These are phyloP conservation scores for Candida cerambycidarum DNA, from an alignment of 805 yeast genomes.

Conservation along the genomic window DNA sequence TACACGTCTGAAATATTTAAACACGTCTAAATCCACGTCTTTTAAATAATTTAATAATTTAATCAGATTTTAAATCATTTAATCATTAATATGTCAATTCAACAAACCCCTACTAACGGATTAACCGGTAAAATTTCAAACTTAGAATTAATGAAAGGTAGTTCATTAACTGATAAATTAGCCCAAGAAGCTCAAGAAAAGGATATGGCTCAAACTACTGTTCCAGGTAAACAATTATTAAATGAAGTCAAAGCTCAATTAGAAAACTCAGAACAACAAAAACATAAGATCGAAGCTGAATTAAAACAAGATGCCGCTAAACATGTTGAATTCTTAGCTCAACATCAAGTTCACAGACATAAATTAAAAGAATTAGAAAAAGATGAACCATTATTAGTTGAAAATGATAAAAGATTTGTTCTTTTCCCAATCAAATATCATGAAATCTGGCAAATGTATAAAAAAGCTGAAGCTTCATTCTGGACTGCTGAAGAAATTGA, in stretches of 20 bases:
- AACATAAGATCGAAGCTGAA: slow-evolving; percentile 16
- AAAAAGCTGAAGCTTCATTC: slow-evolving; percentile 98
- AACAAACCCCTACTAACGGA: slow-evolving; percentile 61
- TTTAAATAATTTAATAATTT: not conserved
- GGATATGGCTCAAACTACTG: slow-evolving; percentile 27
- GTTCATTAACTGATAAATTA: slow-evolving; percentile 41
- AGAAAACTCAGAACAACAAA: slow-evolving; percentile 16
- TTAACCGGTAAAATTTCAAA: slow-evolving; percentile 44
- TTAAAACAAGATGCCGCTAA: slow-evolving; percentile 25
- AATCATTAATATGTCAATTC: slow-evolving; percentile 40
- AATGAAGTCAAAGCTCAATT: slow-evolving; percentile 10
- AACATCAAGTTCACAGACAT: slow-evolving; percentile 72
- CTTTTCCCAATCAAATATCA: slow-evolving; percentile 95
- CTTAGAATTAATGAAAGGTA: slow-evolving; percentile 38
- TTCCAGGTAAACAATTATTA: slow-evolving; percentile 3
- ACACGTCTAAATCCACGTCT: slow-evolving; percentile 6
- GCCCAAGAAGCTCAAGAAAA: slow-evolving; percentile 42
- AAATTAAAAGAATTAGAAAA: slow-evolving; percentile 70
- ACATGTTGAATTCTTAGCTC: slow-evolving; percentile 57
- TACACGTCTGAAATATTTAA: slow-evolving; percentile 9
- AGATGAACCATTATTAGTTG: slow-evolving; percentile 84
- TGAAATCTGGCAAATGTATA: slow-evolving; percentile 98
- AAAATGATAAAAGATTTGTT: slow-evolving; percentile 86
- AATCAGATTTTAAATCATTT: not conserved
- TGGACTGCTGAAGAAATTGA: slow-evolving; percentile 99